Evolutionary conservation across 2,329 filamentous ascomycete species (phyloP).

Genomic region (Ustulina deusta): DNA sequence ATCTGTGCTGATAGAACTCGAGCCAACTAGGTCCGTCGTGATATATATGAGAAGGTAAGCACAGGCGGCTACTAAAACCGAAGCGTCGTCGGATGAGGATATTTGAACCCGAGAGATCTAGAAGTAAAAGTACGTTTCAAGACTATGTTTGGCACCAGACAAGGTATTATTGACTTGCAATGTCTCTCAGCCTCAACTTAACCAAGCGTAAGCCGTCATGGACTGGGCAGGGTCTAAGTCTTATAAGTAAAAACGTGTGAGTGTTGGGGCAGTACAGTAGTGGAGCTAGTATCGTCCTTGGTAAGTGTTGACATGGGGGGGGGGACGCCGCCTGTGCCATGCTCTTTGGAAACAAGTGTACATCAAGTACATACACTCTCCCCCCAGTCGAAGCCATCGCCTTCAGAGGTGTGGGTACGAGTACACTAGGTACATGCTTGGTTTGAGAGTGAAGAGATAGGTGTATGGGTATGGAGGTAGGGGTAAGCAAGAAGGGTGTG

Average conservation of each 20-base stretch:
- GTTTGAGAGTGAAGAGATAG: constrained; percentile 27
- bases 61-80: constrained; percentile 25
- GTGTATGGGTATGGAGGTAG: constrained; percentile 16
- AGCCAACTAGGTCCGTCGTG: constrained; percentile 22
- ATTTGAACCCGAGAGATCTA: constrained; percentile 40
- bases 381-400: constrained; percentile 40
- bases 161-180: constrained; percentile 45
- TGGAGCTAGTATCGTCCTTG: constrained; percentile 38
- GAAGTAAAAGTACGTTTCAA: constrained; percentile 39
- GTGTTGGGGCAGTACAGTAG: constrained; percentile 39
- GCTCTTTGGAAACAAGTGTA: constrained; percentile 37
- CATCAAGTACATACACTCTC: constrained; percentile 36
- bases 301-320: constrained; percentile 41
- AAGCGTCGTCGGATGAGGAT: constrained; percentile 39
- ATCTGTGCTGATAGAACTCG: constrained; percentile 10
- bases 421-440: constrained; percentile 26
- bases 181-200: constrained; percentile 49
- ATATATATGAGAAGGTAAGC: constrained; percentile 34
- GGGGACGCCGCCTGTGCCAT: constrained; percentile 45
- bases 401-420: constrained; percentile 32
- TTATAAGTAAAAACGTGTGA: constrained; percentile 45
- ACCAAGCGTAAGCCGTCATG: constrained; percentile 42
- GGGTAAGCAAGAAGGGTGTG: constrained; percentile 35
- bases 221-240: constrained; percentile 43
- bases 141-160: constrained; percentile 44